phyloP scores from a whole-genome alignment of 306 rosid genomes.

The Fragaria ananassa region DNA sequence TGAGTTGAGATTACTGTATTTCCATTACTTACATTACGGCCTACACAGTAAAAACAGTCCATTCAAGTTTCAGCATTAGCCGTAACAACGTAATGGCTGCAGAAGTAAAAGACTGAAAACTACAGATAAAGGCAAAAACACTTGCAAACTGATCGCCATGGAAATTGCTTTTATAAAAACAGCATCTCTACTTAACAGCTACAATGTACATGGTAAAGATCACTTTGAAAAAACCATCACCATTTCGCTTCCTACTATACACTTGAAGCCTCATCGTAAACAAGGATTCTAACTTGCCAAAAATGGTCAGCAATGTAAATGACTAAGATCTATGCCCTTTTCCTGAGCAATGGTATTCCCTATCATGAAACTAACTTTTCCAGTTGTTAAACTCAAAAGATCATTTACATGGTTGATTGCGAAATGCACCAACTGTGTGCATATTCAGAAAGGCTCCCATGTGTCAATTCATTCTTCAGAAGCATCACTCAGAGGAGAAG shows the following conservation, averaged over 20 bases:
- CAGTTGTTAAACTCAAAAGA: slow-evolving; percentile 4
- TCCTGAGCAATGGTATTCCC: neutral
- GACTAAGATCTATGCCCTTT: slow-evolving; percentile 5
- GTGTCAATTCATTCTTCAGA: slow-evolving; percentile 15
- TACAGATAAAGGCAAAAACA: neutral
- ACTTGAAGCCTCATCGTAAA: slow-evolving; percentile 13
- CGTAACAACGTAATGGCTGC: neutral
- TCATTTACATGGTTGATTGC: slow-evolving; percentile 18
- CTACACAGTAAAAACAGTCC: neutral
- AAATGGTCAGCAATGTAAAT: slow-evolving; percentile 16
- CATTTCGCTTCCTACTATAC: slow-evolving; percentile 17
- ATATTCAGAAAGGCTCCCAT: neutral
- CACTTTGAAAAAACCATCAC: neutral
- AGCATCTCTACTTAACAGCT: neutral
- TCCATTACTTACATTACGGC: neutral
- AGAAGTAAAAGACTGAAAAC: neutral
- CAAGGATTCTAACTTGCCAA: slow-evolving; percentile 14
- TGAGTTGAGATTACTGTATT: neutral
- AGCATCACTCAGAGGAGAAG: slow-evolving; percentile 24
- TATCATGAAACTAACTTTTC: slow-evolving; percentile 5
- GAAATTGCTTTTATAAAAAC: neutral
- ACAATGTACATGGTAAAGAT: slow-evolving; percentile 2
- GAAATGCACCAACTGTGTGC: slow-evolving; percentile 10
- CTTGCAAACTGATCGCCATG: neutral
- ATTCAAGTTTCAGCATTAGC: neutral